Evolutionary conservation across 306 rosid species (phyloP).

Genomic region (Dryas drummondii): DNA sequence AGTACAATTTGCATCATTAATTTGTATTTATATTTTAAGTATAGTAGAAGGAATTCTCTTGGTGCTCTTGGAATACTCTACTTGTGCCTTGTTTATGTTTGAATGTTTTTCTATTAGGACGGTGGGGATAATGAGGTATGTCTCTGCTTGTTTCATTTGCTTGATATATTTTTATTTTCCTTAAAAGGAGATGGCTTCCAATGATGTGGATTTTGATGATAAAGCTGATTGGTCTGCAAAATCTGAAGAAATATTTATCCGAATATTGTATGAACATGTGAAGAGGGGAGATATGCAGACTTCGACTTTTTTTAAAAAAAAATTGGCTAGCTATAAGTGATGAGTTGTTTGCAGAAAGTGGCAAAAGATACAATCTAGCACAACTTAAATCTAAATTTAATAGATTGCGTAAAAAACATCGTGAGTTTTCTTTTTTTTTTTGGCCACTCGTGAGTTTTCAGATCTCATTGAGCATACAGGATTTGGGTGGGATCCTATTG

Average conservation of each 20-base stretch:
- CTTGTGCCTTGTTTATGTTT: too few relatives aligned
- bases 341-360: not conserved
- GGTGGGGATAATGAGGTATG: too few relatives aligned
- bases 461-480: not conserved
- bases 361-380: not conserved
- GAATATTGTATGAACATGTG: not conserved
- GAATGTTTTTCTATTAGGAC: too few relatives aligned
- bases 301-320: not conserved
- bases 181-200: not conserved
- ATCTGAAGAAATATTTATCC: not conserved
- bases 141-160: too few relatives aligned
- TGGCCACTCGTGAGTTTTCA: not conserved
- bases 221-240: not conserved
- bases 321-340: not conserved
- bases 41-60: too few relatives aligned
- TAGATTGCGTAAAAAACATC: not conserved
- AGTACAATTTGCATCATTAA: too few relatives aligned
- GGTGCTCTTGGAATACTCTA: too few relatives aligned
- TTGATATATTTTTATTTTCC: too few relatives aligned
- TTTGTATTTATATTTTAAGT: too few relatives aligned
- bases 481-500: slow-evolving; percentile 4
- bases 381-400: not conserved
- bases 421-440: not conserved
- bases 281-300: not conserved
- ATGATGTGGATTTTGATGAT: not conserved